Base-by-base conservation (phyloP, 208 protist species). In the Blastocrithidia nonstop region DNA sequence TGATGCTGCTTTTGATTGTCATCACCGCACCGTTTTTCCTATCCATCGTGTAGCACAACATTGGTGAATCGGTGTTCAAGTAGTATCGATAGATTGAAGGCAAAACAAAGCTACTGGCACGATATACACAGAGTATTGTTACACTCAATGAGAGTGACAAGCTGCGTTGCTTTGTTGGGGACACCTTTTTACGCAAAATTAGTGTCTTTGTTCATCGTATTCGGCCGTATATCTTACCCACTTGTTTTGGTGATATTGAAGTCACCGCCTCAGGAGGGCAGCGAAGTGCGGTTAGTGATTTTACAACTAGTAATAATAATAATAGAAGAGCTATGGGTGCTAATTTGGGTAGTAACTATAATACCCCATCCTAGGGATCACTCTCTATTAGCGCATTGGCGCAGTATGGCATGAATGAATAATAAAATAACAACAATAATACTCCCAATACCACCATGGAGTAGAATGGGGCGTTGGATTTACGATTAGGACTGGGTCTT, bases 221-320 rank as follows among this genome's bases (percentile, higher is more conserved):
- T 6, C 41, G 41, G 6, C 41, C 41, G 6, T 33, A 6, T 28
- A 46, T 46, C 42, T 7, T 17, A 15, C 52, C 51, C 8, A 57
- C 44, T 17, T 28, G 44, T 22, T 57, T 57, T 31, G 52, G 52
- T 29, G 52, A 57, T 19, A 51, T 57, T 54, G 52, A 57, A 20
- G 26, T 15, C 2, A 19, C 33, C n/a, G n/a, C n/a, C n/a, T n/a
- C n/a, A n/a, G n/a, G n/a, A n/a, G n/a, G n/a, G n/a, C n/a, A n/a
- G n/a, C n/a, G n/a, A n/a, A n/a, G n/a, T n/a, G n/a, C n/a, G n/a
- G n/a, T n/a, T n/a, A n/a, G n/a, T n/a, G n/a, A n/a, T n/a, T n/a
- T n/a, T n/a, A n/a, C n/a, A n/a, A n/a, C n/a, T n/a, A n/a, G n/a
- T n/a, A n/a, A n/a, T n/a, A n/a, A n/a, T n/a, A n/a, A n/a, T n/a